Evolutionary conservation across 306 rosid genomes (phyloP).

Genomic region (Gleditsia sinensis): DNA sequence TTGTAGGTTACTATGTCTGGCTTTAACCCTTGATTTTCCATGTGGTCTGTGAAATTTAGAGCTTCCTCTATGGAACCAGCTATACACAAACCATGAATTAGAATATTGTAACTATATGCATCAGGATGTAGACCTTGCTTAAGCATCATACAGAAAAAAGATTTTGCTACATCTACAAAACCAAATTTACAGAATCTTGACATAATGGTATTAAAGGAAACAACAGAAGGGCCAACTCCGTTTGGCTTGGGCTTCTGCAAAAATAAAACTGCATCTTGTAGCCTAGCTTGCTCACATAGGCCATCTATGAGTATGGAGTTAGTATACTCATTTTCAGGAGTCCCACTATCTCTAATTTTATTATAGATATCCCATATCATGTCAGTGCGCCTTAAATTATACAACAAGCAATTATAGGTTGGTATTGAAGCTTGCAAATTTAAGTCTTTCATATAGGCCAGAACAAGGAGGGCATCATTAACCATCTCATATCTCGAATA

Average conservation of each 20-base stretch:
- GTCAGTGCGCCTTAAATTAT: background rate
- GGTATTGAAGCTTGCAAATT: background rate
- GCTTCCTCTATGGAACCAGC: constrained; percentile 23
- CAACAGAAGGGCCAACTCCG: constrained; percentile 6
- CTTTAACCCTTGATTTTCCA: background rate
- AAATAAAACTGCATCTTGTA: background rate
- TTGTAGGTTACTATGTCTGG: constrained; percentile 17
- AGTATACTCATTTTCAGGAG: background rate
- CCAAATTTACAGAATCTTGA: constrained; percentile 8
- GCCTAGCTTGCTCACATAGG: background rate
- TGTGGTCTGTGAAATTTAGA: background rate
- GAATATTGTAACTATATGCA: constrained; percentile 12
- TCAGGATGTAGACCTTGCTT: constrained; percentile 23
- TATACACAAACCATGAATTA: constrained; percentile 20
- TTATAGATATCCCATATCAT: background rate
- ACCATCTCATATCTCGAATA: constrained; percentile 9
- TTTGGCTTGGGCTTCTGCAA: background rate
- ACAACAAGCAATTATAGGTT: constrained; percentile 11
- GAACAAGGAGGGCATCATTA: constrained; percentile 19
- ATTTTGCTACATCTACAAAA: constrained; percentile 10
- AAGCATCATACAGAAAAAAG: constrained; percentile 13
- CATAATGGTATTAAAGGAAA: constrained; percentile 11
- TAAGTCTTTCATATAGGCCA: constrained; percentile 12
- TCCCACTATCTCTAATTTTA: constrained; percentile 12
- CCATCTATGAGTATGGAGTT: constrained; percentile 5